These are phyloP conservation scores for Globisporangium canariense DNA, from an alignment of 352 stramenopile species.

Conservation along the genomic window DNA sequence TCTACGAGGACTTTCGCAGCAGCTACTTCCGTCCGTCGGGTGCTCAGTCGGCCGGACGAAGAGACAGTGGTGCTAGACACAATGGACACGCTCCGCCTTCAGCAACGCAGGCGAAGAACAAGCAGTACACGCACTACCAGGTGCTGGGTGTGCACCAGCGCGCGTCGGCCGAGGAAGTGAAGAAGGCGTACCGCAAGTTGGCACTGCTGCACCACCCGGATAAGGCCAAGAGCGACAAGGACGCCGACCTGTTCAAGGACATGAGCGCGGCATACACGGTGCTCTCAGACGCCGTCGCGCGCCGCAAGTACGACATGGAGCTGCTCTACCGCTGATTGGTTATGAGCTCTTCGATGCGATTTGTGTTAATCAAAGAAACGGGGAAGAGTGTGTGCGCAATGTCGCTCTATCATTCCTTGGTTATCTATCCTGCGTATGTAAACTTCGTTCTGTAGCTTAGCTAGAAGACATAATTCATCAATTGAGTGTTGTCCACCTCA, in stretches of 20 bases:
- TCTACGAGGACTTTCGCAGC: conserved; percentile 47
- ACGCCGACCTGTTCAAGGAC: conserved; percentile 80
- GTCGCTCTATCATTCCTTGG: conserved; percentile 5
- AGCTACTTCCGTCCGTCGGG: conserved; percentile 16
- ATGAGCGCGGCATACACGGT: conserved; percentile 86
- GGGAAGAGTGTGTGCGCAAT: background rate
- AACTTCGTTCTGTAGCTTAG: background rate
- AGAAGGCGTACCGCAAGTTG: conserved; percentile 89
- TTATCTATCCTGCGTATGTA: background rate
- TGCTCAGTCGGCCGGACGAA: background rate
- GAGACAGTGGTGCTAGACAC: background rate
- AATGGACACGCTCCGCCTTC: background rate
- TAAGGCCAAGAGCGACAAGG: conserved; percentile 59
- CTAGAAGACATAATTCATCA: background rate
- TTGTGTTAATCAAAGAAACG: background rate
- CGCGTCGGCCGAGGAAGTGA: conserved; percentile 70
- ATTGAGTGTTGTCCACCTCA: background rate
- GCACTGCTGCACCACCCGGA: conserved; percentile 88
- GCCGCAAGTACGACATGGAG: conserved; percentile 74
- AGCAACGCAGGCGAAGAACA: conserved; percentile 9
- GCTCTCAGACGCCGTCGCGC: conserved; percentile 55
- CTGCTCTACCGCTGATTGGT: conserved; percentile 34
- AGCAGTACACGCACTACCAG: conserved; percentile 74
- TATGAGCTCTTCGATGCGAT: background rate
- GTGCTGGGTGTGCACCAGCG: conserved; percentile 58